phyloP scores from a whole-genome alignment of 148 eudicot genomes.

The Rhododendron ferrugineum region DNA sequence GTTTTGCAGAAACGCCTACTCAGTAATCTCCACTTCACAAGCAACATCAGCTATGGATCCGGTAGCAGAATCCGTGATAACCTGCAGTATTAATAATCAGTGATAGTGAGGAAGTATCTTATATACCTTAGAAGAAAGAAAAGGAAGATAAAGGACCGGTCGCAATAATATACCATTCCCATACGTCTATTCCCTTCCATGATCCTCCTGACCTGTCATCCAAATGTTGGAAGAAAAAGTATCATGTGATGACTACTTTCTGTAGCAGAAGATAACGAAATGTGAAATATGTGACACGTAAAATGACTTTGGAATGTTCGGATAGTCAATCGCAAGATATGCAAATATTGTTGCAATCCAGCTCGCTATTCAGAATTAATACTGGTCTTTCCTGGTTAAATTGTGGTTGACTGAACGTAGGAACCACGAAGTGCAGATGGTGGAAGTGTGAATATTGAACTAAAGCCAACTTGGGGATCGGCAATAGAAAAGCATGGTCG shows the following conservation, averaged over 20 bases:
- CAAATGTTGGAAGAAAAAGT: conserved; percentile 6
- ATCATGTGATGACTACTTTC: neutral
- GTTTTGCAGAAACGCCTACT: conserved; percentile 14
- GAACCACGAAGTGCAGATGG: conserved; percentile 11
- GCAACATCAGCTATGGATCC: conserved; percentile 86
- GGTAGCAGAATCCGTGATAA: conserved; percentile 27
- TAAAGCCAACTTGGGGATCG: neutral
- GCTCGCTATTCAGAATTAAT: neutral
- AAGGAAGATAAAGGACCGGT: conserved; percentile 18
- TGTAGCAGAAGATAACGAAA: neutral
- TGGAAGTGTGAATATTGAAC: neutral
- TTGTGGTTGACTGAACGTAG: neutral
- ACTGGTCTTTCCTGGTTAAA: neutral
- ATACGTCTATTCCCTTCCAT: conserved; percentile 99
- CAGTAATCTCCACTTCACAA: conserved; percentile 98
- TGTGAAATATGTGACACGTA: neutral
- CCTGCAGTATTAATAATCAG: conserved; percentile 43
- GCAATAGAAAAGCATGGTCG: neutral
- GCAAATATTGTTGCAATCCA: neutral
- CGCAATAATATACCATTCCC: conserved; percentile 84
- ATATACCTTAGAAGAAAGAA: conserved; percentile 7
- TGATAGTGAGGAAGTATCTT: neutral
- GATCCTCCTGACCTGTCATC: conserved; percentile 89
- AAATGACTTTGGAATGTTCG: neutral
- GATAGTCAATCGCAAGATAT: neutral